Conservation (phyloP, 192 early-diverging fungal genomes). For the Podila clonocystis region DNA sequence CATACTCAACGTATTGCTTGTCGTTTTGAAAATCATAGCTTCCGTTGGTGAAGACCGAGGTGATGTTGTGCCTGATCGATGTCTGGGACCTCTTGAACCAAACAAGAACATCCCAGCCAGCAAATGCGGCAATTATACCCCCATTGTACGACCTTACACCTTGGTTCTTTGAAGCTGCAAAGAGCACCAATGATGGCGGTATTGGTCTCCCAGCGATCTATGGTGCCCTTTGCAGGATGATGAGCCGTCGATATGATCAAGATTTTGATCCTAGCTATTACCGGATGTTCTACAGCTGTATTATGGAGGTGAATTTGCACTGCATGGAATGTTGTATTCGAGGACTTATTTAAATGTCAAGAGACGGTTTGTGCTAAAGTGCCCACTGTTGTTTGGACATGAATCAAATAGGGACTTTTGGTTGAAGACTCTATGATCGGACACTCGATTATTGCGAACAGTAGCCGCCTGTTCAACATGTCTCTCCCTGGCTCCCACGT, state of each 20-base stretch:
- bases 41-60: constrained; percentile 69
- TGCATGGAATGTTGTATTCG: too few relatives aligned
- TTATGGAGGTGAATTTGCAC: constrained; percentile 64
- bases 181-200: constrained; percentile 63
- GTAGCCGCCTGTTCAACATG: constrained; percentile 70
- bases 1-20: background rate
- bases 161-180: constrained; percentile 79
- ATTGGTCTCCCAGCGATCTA: constrained; percentile 73
- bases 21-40: constrained; percentile 34
- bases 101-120: constrained; percentile 31
- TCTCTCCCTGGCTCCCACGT: constrained; percentile 75
- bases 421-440: constrained; percentile 66
- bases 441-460: constrained; percentile 75
- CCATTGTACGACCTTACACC: constrained; percentile 78
- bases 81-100: constrained; percentile 73
- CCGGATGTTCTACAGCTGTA: constrained; percentile 73
- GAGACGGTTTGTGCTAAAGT: too few relatives aligned
- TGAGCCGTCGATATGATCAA: constrained; percentile 82
- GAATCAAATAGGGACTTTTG: constrained; percentile 59
- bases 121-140: constrained; percentile 59
- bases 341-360: too few relatives aligned
- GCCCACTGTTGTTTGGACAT: background rate
- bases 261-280: constrained; percentile 63
- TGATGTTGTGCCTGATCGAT: constrained; percentile 71
- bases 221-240: constrained; percentile 77